Evolutionary conservation across 2,329 filamentous ascomycete species (phyloP).

Genomic region (Paecilomyces dactylethromorphus): DNA sequence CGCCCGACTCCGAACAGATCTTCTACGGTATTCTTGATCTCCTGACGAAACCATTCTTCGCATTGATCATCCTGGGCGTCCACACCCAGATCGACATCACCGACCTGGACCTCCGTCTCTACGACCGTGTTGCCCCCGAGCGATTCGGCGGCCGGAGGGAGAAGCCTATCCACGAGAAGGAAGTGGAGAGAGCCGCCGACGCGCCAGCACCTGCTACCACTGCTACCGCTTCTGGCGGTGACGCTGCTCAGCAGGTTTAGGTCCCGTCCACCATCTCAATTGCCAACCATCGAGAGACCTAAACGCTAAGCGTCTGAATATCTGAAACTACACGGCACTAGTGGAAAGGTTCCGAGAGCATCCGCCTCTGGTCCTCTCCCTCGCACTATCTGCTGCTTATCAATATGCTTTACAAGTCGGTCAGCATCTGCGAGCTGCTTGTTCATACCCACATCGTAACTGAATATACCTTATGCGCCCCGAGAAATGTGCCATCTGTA

Average conservation of each 20-base stretch:
- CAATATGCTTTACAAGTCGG: too few relatives aligned
- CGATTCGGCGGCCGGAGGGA: not conserved
- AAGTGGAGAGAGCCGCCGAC: not conserved
- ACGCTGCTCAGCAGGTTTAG: not conserved
- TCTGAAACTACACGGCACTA: too few relatives aligned
- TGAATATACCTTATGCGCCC: too few relatives aligned
- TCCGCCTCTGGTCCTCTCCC: too few relatives aligned
- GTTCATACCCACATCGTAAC: too few relatives aligned
- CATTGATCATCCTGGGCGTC: not conserved
- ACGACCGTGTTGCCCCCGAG: not conserved
- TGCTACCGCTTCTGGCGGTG: not conserved
- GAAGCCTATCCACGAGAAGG: not conserved
- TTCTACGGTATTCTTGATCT: not conserved
- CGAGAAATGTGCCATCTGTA: too few relatives aligned
- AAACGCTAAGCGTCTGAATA: not conserved
- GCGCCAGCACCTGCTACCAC: not conserved
- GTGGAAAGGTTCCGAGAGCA: too few relatives aligned
- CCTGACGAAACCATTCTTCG: not conserved
- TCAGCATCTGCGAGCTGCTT: too few relatives aligned
- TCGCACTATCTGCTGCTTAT: too few relatives aligned
- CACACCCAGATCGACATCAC: not conserved
- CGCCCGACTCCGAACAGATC: not conserved
- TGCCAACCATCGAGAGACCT: not conserved
- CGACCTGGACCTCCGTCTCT: not conserved
- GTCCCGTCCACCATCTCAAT: not conserved